phyloP scores from a whole-genome alignment of 192 early-diverging fungal species.

The Gamsiella multidivaricata region DNA sequence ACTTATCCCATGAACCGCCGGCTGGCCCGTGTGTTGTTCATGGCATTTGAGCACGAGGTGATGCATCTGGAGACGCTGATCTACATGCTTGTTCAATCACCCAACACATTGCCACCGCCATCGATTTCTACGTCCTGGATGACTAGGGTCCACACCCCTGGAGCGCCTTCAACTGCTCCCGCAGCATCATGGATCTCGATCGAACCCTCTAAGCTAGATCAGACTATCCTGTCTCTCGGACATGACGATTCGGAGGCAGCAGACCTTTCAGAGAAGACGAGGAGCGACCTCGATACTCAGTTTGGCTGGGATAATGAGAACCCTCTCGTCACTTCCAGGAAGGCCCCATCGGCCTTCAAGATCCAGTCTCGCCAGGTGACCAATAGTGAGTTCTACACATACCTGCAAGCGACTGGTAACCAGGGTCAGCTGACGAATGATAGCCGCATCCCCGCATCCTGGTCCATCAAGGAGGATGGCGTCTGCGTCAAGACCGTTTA shows the following conservation, averaged over 20 bases:
- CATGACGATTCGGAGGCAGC: slow-evolving; percentile 66
- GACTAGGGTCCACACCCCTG: background rate
- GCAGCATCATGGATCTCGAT: slow-evolving; percentile 11
- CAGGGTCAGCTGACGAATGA: slow-evolving; percentile 13
- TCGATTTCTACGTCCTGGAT: slow-evolving; percentile 54
- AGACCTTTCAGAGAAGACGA: slow-evolving; percentile 57
- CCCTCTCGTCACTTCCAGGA: slow-evolving; percentile 55
- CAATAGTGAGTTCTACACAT: slow-evolving; percentile 77
- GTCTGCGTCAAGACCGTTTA: slow-evolving; percentile 74
- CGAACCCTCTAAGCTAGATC: slow-evolving; percentile 23
- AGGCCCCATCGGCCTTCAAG: slow-evolving; percentile 59
- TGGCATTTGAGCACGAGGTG: slow-evolving; percentile 94
- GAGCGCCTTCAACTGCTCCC: slow-evolving; percentile 4
- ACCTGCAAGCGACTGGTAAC: slow-evolving; percentile 50
- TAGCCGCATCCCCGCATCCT: slow-evolving; percentile 72
- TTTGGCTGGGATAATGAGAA: slow-evolving; percentile 96
- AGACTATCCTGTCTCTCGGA: slow-evolving; percentile 64
- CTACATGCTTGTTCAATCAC: slow-evolving; percentile 87
- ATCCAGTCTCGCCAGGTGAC: slow-evolving; percentile 87
- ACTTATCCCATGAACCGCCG: slow-evolving; percentile 38
- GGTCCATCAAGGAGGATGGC: slow-evolving; percentile 6
- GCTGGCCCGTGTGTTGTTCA: slow-evolving; percentile 76
- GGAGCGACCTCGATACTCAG: slow-evolving; percentile 22
- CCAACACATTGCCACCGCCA: slow-evolving; percentile 59
- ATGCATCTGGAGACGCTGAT: slow-evolving; percentile 94